phyloP scores from a whole-genome alignment of 306 rosid genomes.

The Styphnolobium japonicum region DNA sequence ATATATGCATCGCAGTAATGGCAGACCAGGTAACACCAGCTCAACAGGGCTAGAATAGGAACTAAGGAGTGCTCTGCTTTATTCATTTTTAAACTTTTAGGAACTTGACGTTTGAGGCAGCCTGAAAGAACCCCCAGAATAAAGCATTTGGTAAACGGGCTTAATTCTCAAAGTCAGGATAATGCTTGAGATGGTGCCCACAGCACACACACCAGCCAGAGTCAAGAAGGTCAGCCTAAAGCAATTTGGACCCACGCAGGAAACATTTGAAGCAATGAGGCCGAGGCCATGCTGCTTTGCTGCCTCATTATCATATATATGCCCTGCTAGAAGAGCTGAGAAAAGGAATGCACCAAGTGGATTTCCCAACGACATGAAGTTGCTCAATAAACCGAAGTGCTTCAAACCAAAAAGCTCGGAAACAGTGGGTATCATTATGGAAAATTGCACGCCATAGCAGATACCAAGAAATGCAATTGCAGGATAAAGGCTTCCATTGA shows the following conservation, averaged over 20 bases:
- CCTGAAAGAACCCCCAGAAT: slow-evolving; percentile 78
- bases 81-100: slow-evolving; percentile 12
- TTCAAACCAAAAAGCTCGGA: slow-evolving; percentile 80
- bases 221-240: slow-evolving; percentile 66
- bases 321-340: slow-evolving; percentile 76
- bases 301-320: slow-evolving; percentile 65
- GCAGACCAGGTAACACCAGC: neutral
- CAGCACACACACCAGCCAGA: slow-evolving; percentile 54
- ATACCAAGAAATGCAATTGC: slow-evolving; percentile 66
- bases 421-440: slow-evolving; percentile 78
- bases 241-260: slow-evolving; percentile 73
- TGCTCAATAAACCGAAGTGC: slow-evolving; percentile 66
- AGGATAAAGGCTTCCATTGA: slow-evolving; percentile 57
- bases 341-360: slow-evolving; percentile 80
- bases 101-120: slow-evolving; percentile 42
- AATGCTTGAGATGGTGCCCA: slow-evolving; percentile 55
- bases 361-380: slow-evolving; percentile 64
- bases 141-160: slow-evolving; percentile 82
- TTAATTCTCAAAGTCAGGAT: slow-evolving; percentile 53
- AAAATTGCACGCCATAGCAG: slow-evolving; percentile 78
- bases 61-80: neutral
- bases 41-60: neutral
- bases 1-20: neutral
- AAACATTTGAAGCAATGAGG: slow-evolving; percentile 19
- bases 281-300: slow-evolving; percentile 55